Conservation (phyloP, 2,329 filamentous ascomycete species). For the Exophiala bonariae region DNA sequence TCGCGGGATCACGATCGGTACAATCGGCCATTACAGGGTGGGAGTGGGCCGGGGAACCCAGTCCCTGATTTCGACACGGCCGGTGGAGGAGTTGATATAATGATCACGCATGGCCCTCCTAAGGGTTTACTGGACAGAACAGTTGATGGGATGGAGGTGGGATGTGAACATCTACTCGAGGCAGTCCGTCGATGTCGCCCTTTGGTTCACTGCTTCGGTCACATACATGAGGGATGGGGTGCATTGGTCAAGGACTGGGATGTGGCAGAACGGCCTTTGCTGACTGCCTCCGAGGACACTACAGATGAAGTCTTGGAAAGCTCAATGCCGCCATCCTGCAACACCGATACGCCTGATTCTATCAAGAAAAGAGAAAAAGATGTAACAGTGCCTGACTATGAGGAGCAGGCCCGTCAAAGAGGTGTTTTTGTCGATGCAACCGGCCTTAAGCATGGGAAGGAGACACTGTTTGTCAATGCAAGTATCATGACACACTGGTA, state of each 20-base stretch:
- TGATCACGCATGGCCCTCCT: conserved; percentile 64
- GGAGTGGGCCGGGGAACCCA: conserved; percentile 29
- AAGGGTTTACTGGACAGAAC: conserved; percentile 50
- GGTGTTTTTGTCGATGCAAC: conserved; percentile 36
- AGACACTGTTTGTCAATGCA: conserved; percentile 61
- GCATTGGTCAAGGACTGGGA: conserved; percentile 23
- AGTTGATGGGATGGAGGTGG: conserved; percentile 41
- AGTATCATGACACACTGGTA: conserved; percentile 55
- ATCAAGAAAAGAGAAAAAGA: conserved; percentile 1
- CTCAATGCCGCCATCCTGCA: background rate
- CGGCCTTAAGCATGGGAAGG: conserved; percentile 44
- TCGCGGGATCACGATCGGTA: conserved; percentile 51
- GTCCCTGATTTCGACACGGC: conserved; percentile 49
- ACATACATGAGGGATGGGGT: conserved; percentile 31
- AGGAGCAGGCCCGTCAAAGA: conserved; percentile 18
- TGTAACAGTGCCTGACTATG: background rate
- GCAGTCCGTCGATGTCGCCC: conserved; percentile 54
- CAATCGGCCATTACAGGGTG: conserved; percentile 39
- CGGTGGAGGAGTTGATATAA: conserved; percentile 51
- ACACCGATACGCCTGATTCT: background rate
- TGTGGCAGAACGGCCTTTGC: no score
- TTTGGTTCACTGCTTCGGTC: conserved; percentile 55
- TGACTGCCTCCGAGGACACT: background rate
- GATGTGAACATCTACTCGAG: conserved; percentile 55
- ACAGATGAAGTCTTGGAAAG: background rate